Base-by-base conservation (phyloP, 495 filamentous ascomycete genomes). In the Lindgomyces ingoldianus region DNA sequence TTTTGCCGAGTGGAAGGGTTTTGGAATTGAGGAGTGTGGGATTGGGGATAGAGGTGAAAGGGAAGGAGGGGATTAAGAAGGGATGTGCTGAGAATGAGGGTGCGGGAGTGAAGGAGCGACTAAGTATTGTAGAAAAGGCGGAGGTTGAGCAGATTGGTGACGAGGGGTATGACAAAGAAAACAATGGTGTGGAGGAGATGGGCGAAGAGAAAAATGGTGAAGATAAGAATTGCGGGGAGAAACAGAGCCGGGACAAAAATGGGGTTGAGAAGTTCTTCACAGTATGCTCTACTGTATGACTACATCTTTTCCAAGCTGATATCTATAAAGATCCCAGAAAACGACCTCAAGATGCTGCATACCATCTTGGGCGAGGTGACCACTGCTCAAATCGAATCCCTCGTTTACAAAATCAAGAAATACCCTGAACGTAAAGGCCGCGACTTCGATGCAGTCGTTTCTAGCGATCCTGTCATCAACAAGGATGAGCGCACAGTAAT, bases 1-100 rank as follows among this genome's bases (percentile, higher is more conserved):
- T 98, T 66, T 74, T 82, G 14, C 87, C 86, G 11, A 83, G 87
- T 72, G 93, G 92, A 12, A 77, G 85, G 50, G 93, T 96, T 2
- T 70, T 93, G 45, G 91, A 96, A 74, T 81, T 98, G 46, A 73
- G 76, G 60, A 77, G 79, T 76, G 58, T 83, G 47, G 73, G 75
- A 22, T 60, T 74, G 21, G 71, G 49, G 65, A 14, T 6, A 39
- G 29, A 18, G n/a, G 39, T 22, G 55, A 48, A 41, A 41, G 42
- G 65, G 60, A 57, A 64, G 29, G 26, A 14, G 49, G 25, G 9
- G 36, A 9, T 41, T 46, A 57, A 62, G 54, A 36, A 65, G 11
- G 51, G 58, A 29, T 3, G 44, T 3, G 42, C 19, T 16, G 36
- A 49, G 42, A 45, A 48, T 27, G 21, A 67, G 42, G 22, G 3